A percentile compares a stretch with the other conserved stretches of the same genome.
phyloP scores from a whole-genome alignment of 2,329 filamentous ascomycete species.

The Phoma sp. region DNA sequence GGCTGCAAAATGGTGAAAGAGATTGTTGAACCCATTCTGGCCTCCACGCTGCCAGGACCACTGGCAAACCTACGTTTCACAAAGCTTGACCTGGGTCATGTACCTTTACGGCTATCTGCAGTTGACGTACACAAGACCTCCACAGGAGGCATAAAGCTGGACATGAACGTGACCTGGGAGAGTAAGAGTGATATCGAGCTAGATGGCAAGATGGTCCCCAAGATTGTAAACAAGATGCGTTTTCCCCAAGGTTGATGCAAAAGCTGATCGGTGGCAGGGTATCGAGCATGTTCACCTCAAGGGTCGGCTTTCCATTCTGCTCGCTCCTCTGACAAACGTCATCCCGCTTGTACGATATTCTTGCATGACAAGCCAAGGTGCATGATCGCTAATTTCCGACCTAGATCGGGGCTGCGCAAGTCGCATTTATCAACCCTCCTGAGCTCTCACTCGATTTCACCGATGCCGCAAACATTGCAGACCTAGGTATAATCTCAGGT shows the following conservation, averaged over 20 bases:
- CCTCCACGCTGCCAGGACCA: slow-evolving; percentile 55
- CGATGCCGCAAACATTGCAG: slow-evolving; percentile 56
- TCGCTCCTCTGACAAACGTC: slow-evolving; percentile 55
- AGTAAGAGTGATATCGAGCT: slow-evolving; percentile 58
- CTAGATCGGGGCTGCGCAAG: slow-evolving; percentile 59
- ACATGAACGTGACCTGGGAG: slow-evolving; percentile 58
- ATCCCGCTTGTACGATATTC: slow-evolving; percentile 54
- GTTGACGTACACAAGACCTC: slow-evolving; percentile 57
- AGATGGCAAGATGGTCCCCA: slow-evolving; percentile 55
- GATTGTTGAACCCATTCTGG: slow-evolving; percentile 59
- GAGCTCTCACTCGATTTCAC: slow-evolving; percentile 57
- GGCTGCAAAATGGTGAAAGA: slow-evolving; percentile 56
- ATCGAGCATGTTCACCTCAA: slow-evolving; percentile 56
- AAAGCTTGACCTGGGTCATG: slow-evolving; percentile 56
- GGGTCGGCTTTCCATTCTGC: slow-evolving; percentile 55
- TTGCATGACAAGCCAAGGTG: not conserved
- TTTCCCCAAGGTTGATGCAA: not conserved
- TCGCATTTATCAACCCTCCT: slow-evolving; percentile 60
- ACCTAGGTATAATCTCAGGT: slow-evolving; percentile 52
- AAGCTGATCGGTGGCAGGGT: slow-evolving; percentile 44
- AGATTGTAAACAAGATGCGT: slow-evolving; percentile 45
- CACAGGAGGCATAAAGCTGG: slow-evolving; percentile 57
- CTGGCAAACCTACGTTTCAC: slow-evolving; percentile 54
- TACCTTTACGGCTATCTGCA: slow-evolving; percentile 52
- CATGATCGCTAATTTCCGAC: slow-evolving; percentile 9